Base-by-base conservation (phyloP, 1,284 basidiomycete genomes). In the Ceratorhiza oryzae-sativae region DNA sequence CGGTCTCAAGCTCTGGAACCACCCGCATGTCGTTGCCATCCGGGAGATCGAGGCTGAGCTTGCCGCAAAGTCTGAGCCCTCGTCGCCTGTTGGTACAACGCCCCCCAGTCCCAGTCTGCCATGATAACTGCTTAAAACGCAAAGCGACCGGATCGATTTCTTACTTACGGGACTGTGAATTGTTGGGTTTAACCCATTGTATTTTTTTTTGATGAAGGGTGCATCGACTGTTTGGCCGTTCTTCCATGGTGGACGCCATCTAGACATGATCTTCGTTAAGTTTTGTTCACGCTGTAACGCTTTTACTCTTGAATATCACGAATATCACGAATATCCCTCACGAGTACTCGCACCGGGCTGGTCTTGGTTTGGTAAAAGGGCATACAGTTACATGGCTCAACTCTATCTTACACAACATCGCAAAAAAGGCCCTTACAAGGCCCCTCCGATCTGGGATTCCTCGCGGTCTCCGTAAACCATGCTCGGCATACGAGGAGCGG, bases 1-100 rank as follows among this genome's bases (percentile, higher is more conserved):
- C 30, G 88, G 86, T 23, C 81, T 84, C 61, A 83, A 84, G 3
- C 80, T 95, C 71, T 90, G 90, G 87, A 85, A 85, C 59, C 89
- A 92, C 76, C 83, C 87, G 8, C 86, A 91, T 76, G 89, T 90
- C 34, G 84, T 86, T 73, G 88, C 85, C 49, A 83, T 93, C 30
- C 82, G 93, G 73, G 80, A 82, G 73, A 76, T 90, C 27, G 94
- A 96, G 81, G 55, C 67, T 6, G 67, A 70, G 27, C 49, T 39
- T 3, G 65, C 65, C 27, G 49, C 53, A 5, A 70, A 56, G 55
- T 41, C 41, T 48, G 27, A 34, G 15, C 55, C 67, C 34, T 36
- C 53, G n/a, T 42, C 67, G 13, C 55, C 67, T 20, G 30, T 68
- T 39, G 25, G 23, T 15, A 41, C 13, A 55, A 70, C 25, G 53